Percentiles rank a stretch among this genome's conserved stretches.
Conservation (phyloP, 2,329 filamentous ascomycete genomes). For the Ophiostoma angusticollis region DNA sequence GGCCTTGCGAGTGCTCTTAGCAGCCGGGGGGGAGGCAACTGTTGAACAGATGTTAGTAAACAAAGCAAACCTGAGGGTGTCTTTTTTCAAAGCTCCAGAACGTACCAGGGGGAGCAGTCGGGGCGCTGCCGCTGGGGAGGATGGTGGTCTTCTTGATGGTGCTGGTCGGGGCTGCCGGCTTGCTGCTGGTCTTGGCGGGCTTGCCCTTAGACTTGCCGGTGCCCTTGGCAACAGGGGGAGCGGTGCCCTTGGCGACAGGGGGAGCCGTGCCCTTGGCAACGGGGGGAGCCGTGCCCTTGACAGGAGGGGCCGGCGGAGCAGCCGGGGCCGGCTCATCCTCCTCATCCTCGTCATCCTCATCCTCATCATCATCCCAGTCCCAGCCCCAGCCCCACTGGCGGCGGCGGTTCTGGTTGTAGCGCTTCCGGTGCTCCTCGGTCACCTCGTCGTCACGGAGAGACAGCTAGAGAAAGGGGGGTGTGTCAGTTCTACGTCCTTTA, state of each 20-base stretch:
- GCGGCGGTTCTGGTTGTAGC: slow-evolving; percentile 1
- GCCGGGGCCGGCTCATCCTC: slow-evolving; percentile 4
- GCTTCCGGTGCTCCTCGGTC: slow-evolving; percentile 5
- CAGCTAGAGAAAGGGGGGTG: not conserved
- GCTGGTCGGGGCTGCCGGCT: not conserved
- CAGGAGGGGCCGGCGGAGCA: not conserved
- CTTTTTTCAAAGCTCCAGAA: too few species aligned
- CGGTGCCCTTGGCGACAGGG: too few species aligned
- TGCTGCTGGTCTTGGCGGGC: too few species aligned
- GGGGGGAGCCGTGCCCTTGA: too few species aligned
- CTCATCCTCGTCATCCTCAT: slow-evolving; percentile 6
- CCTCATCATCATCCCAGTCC: slow-evolving; percentile 4
- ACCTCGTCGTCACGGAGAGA: slow-evolving; percentile 6
- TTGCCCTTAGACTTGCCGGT: too few species aligned
- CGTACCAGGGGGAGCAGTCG: not conserved
- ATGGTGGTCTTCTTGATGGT: not conserved
- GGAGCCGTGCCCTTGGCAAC: too few species aligned
- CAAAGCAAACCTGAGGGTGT: too few species aligned
- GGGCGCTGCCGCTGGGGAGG: not conserved
- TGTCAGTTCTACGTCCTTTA: too few species aligned
- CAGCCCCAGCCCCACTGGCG: slow-evolving; percentile 8
- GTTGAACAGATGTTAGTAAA: too few species aligned
- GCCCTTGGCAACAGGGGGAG: too few species aligned
- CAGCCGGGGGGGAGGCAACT: not conserved
- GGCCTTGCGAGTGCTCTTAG: not conserved